A percentile compares a stretch with the other conserved stretches of the same genome.
Conservation (phyloP, 2,329 filamentous ascomycete genomes). For the Xylariaceae sp. region DNA sequence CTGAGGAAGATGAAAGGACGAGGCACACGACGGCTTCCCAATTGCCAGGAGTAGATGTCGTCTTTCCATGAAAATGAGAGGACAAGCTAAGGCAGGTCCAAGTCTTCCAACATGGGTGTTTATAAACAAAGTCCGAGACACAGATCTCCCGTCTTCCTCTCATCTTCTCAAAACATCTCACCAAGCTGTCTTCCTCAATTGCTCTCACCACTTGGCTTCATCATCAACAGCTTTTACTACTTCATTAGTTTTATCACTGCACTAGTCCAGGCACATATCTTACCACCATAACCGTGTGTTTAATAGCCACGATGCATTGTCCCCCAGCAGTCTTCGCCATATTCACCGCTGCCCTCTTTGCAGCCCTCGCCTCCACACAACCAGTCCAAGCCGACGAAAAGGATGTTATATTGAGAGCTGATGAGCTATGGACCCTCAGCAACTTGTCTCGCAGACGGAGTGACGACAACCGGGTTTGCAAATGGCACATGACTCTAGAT, state of each 20-base stretch:
- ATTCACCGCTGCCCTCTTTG: background rate
- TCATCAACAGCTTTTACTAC: background rate
- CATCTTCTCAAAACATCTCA: background rate
- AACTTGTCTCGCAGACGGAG: conserved; percentile 12
- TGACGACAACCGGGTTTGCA: conserved; percentile 10
- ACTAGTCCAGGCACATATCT: background rate
- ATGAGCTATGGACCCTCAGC: conserved; percentile 16
- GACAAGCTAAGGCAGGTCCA: background rate
- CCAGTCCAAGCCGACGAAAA: background rate
- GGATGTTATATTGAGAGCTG: too few relatives aligned
- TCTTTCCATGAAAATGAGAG: background rate
- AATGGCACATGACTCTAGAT: conserved; percentile 16
- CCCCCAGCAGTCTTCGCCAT: background rate
- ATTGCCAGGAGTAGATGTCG: background rate
- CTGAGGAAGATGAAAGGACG: background rate
- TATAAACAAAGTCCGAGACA: conserved; percentile 2
- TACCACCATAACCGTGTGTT: background rate
- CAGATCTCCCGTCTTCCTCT: background rate
- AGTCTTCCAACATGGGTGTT: background rate
- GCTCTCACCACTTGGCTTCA: background rate
- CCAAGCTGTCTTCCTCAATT: background rate
- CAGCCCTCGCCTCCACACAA: background rate
- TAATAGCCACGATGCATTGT: conserved; percentile 7
- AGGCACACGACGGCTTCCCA: background rate
- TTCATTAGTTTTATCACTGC: background rate